These are phyloP conservation scores for Tricholoma matsutake DNA, from an alignment of 768 basidiomycete species.

Conservation along the genomic window DNA sequence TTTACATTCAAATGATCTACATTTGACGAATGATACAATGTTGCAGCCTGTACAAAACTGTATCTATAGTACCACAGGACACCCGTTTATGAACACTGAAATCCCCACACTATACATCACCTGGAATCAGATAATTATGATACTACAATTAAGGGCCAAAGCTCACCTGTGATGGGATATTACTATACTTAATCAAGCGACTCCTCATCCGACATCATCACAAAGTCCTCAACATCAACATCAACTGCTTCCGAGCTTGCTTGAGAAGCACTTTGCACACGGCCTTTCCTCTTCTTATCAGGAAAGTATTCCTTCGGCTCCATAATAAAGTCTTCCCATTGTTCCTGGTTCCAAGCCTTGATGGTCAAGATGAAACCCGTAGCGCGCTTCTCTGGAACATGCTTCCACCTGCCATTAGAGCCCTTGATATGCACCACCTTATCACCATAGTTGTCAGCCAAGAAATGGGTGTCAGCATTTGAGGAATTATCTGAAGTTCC, in stretches of 20 bases:
- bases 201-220: no score
- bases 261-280: background rate
- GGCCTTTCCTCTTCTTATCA: background rate
- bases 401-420: background rate
- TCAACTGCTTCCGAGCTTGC: background rate
- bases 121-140: background rate
- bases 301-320: background rate
- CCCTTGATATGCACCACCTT: background rate
- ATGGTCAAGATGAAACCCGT: background rate
- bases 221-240: background rate
- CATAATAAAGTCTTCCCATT: background rate
- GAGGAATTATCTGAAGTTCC: background rate
- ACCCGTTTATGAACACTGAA: no score
- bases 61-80: no score
- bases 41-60: background rate
- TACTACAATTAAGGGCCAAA: background rate
- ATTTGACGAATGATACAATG: background rate
- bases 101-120: background rate
- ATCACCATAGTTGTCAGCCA: background rate
- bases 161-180: background rate
- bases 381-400: background rate
- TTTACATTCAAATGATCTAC: background rate
- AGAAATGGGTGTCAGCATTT: background rate
- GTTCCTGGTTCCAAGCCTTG: background rate
- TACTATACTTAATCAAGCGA: background rate